Evolutionary conservation across 208 protist species (phyloP).

Genomic region (Acanthamoeba triangularis): DNA sequence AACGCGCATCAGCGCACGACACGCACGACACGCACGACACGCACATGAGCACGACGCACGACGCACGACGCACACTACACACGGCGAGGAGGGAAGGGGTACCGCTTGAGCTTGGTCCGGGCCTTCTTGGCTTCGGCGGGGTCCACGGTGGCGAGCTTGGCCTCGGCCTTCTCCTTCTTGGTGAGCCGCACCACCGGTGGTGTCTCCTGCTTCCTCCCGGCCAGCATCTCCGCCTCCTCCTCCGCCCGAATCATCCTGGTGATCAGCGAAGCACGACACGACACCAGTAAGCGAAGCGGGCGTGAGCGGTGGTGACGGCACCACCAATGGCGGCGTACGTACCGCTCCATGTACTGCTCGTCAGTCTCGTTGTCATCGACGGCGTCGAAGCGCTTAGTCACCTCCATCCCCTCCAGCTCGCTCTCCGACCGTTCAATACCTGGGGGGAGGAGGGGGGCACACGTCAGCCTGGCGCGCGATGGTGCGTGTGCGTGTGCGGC

Average conservation of each 20-base stretch:
- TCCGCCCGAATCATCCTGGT: background rate
- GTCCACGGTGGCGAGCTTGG: background rate
- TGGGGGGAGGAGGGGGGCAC: background rate
- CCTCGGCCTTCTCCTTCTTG: background rate
- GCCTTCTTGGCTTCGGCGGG: background rate
- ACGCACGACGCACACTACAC: too few species aligned
- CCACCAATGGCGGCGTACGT: background rate
- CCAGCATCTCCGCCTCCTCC: background rate
- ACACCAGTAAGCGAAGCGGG: too few species aligned
- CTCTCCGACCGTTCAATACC: slow-evolving; percentile 7
- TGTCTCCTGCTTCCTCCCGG: background rate
- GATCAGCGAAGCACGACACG: background rate
- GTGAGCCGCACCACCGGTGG: background rate
- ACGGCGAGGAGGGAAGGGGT: background rate
- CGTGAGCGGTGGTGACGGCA: too few species aligned
- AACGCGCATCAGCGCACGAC: too few species aligned
- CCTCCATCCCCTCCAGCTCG: slow-evolving; percentile 34
- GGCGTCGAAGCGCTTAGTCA: background rate
- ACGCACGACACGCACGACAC: too few species aligned
- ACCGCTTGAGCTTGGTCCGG: slow-evolving; percentile 14
- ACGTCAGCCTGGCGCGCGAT: background rate
- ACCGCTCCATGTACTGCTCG: slow-evolving; percentile 62
- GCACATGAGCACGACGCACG: too few species aligned
- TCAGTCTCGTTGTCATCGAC: slow-evolving; percentile 8
- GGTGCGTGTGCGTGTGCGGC: background rate